A percentile compares a stretch with the other conserved stretches of the same genome.
These are phyloP conservation scores for Lasiodiplodia sp. DNA, from an alignment of 2,329 filamentous ascomycete species.

Conservation along the genomic window DNA sequence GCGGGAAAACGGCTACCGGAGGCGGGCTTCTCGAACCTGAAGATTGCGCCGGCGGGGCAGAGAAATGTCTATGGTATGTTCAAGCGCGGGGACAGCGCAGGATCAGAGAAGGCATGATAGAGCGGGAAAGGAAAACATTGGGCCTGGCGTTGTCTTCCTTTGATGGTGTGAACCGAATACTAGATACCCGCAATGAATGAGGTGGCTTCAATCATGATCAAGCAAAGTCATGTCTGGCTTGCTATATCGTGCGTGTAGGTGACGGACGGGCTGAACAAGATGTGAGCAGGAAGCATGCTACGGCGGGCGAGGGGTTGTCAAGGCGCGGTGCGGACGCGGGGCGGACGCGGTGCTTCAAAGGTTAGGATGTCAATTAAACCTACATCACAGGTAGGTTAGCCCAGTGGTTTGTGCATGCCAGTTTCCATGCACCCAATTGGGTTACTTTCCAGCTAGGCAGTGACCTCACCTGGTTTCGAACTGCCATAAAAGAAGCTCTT, in stretches of 20 bases:
- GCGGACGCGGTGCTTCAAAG: neutral
- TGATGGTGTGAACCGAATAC: neutral
- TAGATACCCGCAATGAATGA: conserved; percentile 5
- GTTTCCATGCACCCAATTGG: neutral
- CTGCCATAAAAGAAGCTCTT: conserved; percentile 2
- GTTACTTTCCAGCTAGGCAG: neutral
- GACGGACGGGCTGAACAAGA: no score
- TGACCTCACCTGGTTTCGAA: neutral
- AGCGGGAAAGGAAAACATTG: neutral
- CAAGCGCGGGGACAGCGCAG: neutral
- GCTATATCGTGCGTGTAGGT: neutral
- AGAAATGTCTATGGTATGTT: conserved; percentile 25
- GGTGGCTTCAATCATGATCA: neutral
- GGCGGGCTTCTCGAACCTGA: conserved; percentile 69
- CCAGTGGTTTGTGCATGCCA: neutral
- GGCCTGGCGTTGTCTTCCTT: conserved; percentile 9
- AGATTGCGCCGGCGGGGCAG: conserved; percentile 53
- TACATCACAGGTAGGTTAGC: neutral
- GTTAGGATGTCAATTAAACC: no score
- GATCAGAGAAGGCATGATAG: neutral
- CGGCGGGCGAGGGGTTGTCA: neutral
- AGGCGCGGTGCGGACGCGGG: no score
- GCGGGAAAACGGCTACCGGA: conserved; percentile 73
- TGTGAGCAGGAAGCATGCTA: no score
- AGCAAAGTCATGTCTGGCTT: neutral